Evolutionary conservation across 2,329 filamentous ascomycete species (phyloP), one percentile per base, ranked within the genome.

Genomic region (Colletotrichum spaethianum): DNA sequence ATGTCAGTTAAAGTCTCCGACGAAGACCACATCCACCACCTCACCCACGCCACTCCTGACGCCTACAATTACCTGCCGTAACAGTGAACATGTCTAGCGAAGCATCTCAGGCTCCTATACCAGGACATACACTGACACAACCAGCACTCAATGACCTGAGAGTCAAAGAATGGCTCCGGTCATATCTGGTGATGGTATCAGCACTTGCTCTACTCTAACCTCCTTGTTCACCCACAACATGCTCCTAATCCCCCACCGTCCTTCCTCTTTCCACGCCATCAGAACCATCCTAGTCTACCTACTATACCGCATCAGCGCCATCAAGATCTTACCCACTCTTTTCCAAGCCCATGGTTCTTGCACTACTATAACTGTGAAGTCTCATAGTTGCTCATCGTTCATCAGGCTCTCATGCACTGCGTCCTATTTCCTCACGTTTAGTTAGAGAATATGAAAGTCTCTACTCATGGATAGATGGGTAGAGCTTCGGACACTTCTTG

Each of bases 401-500:
- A 75, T 74, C 28, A 77, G 56, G 33, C 73, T 77, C 20, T 76
- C 53, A 28, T 76, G 50, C 4, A 75, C 64, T 31, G 48, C 40
- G 31, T 36, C 68, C 56, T 65, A 33, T 64, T 75, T 75, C 55
- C 48, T 46, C 1, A 76, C 50, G 26, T 75, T 76, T 3, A 74
- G 70, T 60, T 75, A 64, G 42, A 76, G 64, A 4, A 76, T 68
- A 36, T 65, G 59, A 40, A 75, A 52, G 23, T 63, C 46, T 16
- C 50, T 76, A 76, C 38, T 77, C 65, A 76, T 78, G 2, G 3
- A 33, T 57, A 59, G 57, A 42, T 9, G 69, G 74, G 59, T 74
- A 77, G 42, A 77, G 73, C 63, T 67, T 73, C 67, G 48, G 31
- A 68, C 63, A 77, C 60, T 71, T 76, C 70, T 64, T 76, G 70